phyloP scores from a whole-genome alignment of 345 rosid genomes.

The Salix brachista region DNA sequence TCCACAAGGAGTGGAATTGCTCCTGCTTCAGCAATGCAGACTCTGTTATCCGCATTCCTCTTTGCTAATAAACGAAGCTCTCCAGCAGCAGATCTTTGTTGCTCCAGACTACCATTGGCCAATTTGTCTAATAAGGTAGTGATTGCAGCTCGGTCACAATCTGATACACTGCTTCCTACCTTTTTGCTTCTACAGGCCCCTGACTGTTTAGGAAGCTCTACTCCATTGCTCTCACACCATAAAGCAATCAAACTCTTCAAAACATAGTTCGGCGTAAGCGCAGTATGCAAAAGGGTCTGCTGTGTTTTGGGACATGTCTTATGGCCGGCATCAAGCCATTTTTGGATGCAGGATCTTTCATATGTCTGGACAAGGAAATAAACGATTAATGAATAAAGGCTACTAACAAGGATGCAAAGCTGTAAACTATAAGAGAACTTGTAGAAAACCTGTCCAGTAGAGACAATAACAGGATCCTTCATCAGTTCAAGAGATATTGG shows the following conservation, averaged over 20 bases:
- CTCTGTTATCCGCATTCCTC: slow-evolving; percentile 90
- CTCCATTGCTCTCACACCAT: slow-evolving; percentile 96
- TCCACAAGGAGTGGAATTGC: slow-evolving; percentile 91
- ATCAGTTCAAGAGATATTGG: slow-evolving; percentile 96
- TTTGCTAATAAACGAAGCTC: slow-evolving; percentile 91
- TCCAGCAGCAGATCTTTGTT: slow-evolving; percentile 93
- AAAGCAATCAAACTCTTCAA: slow-evolving; percentile 85
- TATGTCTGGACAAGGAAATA: slow-evolving; percentile 64
- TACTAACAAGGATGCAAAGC: slow-evolving; percentile 6
- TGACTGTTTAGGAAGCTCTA: slow-evolving; percentile 80
- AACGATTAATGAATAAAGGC: slow-evolving; percentile 13
- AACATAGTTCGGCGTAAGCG: slow-evolving; percentile 85
- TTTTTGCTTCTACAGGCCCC: slow-evolving; percentile 52
- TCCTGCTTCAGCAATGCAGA: slow-evolving; percentile 90
- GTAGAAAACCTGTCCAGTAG: slow-evolving; percentile 84
- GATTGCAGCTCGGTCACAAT: slow-evolving; percentile 80
- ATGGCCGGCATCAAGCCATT: slow-evolving; percentile 97
- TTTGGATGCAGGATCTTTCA: slow-evolving; percentile 91
- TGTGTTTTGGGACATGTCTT: slow-evolving; percentile 97
- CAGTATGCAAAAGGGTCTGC: slow-evolving; percentile 81
- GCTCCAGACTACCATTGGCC: slow-evolving; percentile 58
- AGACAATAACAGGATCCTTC: slow-evolving; percentile 97
- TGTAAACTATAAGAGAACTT: background rate
- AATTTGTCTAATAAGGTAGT: slow-evolving; percentile 55
- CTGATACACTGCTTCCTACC: slow-evolving; percentile 55